Evolutionary conservation across 257 asterid genomes (phyloP).

Genomic region (Solanum megistacrolobum): DNA sequence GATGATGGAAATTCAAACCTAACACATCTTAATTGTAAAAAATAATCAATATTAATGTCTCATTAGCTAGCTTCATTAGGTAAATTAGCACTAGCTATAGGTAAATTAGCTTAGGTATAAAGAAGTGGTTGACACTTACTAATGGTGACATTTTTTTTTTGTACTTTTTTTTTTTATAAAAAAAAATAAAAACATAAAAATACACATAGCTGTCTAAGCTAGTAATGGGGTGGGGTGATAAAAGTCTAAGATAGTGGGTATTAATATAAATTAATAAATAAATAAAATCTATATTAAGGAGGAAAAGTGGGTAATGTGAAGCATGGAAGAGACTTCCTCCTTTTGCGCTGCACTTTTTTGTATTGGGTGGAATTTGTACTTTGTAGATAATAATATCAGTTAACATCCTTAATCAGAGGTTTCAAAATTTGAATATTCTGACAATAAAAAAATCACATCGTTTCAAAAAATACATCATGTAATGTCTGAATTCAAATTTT

Average conservation of each 20-base stretch:
- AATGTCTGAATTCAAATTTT: rapidly evolving
- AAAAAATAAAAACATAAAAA: background rate
- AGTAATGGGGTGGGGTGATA: conserved; percentile 1
- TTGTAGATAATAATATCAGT: background rate
- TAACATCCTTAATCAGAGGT: rapidly evolving
- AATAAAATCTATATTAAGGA: background rate
- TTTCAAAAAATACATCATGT: rapidly evolving
- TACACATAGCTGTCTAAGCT: background rate
- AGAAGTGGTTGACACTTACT: conserved; percentile 12
- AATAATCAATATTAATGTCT: background rate
- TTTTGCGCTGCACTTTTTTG: conserved; percentile 22
- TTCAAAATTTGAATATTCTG: rapidly evolving
- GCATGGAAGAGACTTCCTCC: conserved; percentile 6
- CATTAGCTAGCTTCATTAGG: background rate
- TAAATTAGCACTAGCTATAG: background rate
- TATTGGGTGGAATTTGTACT: conserved; percentile 9
- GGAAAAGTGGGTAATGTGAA: conserved; percentile 7
- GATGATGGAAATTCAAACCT: conserved; percentile 30
- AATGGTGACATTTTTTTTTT: background rate
- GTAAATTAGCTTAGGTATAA: conserved; percentile 1
- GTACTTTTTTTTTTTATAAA: background rate
- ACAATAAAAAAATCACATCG: rapidly evolving
- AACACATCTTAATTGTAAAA: conserved; percentile 4
- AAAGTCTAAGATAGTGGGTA: conserved; percentile 37
- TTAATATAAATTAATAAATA: background rate